These are phyloP conservation scores for Magnusiomyces sp. DNA, from an alignment of 1,139 yeast genomes.

Conservation along the genomic window DNA sequence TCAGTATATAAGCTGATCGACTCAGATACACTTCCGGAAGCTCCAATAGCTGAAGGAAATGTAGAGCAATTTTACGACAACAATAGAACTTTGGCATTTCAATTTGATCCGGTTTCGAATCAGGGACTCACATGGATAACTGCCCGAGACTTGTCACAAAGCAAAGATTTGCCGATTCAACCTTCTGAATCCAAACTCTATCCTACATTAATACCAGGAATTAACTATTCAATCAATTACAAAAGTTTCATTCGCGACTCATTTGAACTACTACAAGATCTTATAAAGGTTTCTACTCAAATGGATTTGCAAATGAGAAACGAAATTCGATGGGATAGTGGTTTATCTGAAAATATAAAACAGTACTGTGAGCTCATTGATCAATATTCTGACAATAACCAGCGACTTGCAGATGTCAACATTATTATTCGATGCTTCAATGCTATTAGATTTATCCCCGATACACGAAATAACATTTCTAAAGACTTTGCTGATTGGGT, in stretches of 20 bases:
- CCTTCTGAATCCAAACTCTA: constrained; percentile 32
- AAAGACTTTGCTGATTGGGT: constrained; percentile 22
- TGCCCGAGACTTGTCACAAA: constrained; percentile 23
- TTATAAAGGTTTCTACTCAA: constrained; percentile 3
- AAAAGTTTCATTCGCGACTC: constrained; percentile 33
- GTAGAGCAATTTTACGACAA: constrained; percentile 28
- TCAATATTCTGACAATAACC: constrained; percentile 11
- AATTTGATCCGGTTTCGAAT: constrained; percentile 34
- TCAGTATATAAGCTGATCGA: constrained; percentile 3
- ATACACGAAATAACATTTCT: constrained; percentile 16
- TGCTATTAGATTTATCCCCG: constrained; percentile 18
- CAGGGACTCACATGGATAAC: constrained; percentile 38
- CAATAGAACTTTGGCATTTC: constrained; percentile 36
- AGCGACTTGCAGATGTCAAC: constrained; percentile 18
- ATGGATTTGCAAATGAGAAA: constrained; percentile 9
- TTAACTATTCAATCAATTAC: constrained; percentile 33
- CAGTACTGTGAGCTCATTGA: constrained; percentile 11
- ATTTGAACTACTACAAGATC: constrained; percentile 19
- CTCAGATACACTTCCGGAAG: constrained; percentile 15
- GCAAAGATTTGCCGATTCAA: constrained; percentile 7
- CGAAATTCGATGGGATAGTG: constrained; percentile 12
- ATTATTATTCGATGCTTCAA: constrained; percentile 19
- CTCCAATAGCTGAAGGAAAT: constrained; percentile 30
- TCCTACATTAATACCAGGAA: constrained; percentile 34
- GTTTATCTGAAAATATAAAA: constrained; percentile 9